Evolutionary conservation across 192 early-diverging fungal genomes (phyloP).

Genomic region (Backusella macrospora): DNA sequence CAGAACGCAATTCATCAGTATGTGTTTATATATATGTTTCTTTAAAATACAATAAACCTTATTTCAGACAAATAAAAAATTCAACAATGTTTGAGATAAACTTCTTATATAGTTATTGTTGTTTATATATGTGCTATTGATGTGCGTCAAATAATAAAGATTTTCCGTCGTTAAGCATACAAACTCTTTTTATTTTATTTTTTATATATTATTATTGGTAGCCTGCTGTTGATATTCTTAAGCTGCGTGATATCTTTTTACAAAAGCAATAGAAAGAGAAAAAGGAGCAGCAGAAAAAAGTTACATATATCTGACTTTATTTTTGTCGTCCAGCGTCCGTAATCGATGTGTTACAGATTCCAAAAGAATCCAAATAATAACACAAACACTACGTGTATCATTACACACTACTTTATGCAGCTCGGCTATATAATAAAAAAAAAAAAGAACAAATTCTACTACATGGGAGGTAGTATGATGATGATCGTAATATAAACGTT

Average conservation of each 20-base stretch:
- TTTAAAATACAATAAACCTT: not conserved
- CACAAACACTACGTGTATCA: not conserved
- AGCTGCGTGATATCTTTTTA: not conserved
- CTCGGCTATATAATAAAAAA: not conserved
- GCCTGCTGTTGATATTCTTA: not conserved
- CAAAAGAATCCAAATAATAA: slow-evolving; percentile 6
- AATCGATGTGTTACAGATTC: slow-evolving; percentile 1
- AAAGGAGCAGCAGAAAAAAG: not conserved
- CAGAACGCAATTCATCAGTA: not conserved
- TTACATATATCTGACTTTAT: not conserved
- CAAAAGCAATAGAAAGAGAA: not conserved
- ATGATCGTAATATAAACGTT: not conserved
- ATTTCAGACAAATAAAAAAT: slow-evolving; percentile 3
- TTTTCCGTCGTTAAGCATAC: not conserved
- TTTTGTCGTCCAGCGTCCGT: not conserved
- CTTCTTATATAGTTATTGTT: not conserved
- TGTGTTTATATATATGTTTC: not conserved
- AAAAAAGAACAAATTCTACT: not conserved
- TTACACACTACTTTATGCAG: slow-evolving; percentile 4
- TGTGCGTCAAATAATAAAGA: not conserved
- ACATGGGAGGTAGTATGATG: not conserved
- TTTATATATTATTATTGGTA: not conserved
- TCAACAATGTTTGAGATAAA: not conserved
- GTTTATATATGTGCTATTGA: not conserved
- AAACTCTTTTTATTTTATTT: not conserved